Evolutionary conservation across 73 alveolate species (phyloP).

Genomic region (Paramecium sexaurelia): DNA sequence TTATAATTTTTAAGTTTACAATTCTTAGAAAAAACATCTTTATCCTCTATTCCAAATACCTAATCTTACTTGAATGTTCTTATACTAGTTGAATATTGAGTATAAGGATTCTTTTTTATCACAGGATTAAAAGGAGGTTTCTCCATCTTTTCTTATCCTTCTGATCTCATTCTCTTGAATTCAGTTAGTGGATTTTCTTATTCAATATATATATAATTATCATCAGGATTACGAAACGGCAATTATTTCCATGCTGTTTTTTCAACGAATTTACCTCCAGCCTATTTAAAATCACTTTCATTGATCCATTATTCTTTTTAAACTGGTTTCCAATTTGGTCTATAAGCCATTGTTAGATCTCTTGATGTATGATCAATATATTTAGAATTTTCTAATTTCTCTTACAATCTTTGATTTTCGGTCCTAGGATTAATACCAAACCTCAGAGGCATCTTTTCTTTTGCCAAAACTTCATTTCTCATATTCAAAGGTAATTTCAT

Average conservation of each 20-base stretch:
- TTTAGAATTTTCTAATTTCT: neutral
- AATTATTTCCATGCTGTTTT: neutral
- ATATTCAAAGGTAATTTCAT: neutral
- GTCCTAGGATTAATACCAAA: neutral
- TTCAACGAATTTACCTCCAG: neutral
- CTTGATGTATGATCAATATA: neutral
- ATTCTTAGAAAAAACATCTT: conserved; percentile 37
- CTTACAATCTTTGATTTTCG: neutral
- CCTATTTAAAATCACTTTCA: neutral
- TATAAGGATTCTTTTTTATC: conserved; percentile 13
- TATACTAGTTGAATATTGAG: conserved; percentile 37
- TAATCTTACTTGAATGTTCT: conserved; percentile 50
- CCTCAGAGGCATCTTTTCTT: neutral
- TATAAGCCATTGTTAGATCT: neutral
- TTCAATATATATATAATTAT: conserved; percentile 9
- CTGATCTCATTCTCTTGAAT: neutral
- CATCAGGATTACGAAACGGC: conserved; percentile 27
- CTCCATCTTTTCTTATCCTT: neutral
- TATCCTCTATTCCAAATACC: conserved; percentile 33
- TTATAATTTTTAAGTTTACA: conserved; percentile 29
- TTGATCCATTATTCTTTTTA: neutral
- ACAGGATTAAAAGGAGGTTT: conserved; percentile 23
- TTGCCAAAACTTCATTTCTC: neutral
- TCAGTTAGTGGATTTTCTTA: neutral
- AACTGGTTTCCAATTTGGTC: conserved; percentile 20